Conservation (phyloP, 2,329 filamentous ascomycete genomes). For the Ceratocystis alfenasii region DNA sequence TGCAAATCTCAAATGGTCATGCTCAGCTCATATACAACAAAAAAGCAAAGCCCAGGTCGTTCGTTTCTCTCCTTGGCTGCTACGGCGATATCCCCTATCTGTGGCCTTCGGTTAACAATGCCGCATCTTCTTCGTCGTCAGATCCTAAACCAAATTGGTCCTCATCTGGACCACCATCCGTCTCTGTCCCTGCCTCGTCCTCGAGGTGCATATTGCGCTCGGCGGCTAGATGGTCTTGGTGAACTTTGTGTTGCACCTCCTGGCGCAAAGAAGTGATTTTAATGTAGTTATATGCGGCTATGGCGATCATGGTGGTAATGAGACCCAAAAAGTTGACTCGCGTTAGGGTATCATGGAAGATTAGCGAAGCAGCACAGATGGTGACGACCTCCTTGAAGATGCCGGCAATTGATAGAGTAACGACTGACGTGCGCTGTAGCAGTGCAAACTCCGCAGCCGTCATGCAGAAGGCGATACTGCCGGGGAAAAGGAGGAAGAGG, state of each 20-base stretch:
- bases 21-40: slow-evolving; percentile 6
- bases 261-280: slow-evolving; percentile 82
- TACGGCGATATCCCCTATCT: neutral
- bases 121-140: slow-evolving; percentile 21
- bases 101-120: slow-evolving; percentile 11
- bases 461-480: slow-evolving; percentile 88
- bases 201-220: slow-evolving; percentile 88
- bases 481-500: slow-evolving; percentile 74
- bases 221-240: slow-evolving; percentile 33
- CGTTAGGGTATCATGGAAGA: slow-evolving; percentile 82
- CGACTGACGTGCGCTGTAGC: slow-evolving; percentile 86
- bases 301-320: slow-evolving; percentile 76
- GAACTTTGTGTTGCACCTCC: slow-evolving; percentile 50
- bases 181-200: slow-evolving; percentile 51
- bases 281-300: slow-evolving; percentile 84
- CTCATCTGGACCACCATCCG: slow-evolving; percentile 47
- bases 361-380: slow-evolving; percentile 72
- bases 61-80: neutral
- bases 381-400: slow-evolving; percentile 99
- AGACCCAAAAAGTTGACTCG: slow-evolving; percentile 78
- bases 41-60: neutral
- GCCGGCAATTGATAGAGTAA: slow-evolving; percentile 89
- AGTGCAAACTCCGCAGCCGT: slow-evolving; percentile 92
- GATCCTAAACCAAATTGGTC: slow-evolving; percentile 76
- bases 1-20: slow-evolving; percentile 1